Evolutionary conservation across 2,329 filamentous ascomycete species (phyloP).

Genomic region (Fusarium irregulare): DNA sequence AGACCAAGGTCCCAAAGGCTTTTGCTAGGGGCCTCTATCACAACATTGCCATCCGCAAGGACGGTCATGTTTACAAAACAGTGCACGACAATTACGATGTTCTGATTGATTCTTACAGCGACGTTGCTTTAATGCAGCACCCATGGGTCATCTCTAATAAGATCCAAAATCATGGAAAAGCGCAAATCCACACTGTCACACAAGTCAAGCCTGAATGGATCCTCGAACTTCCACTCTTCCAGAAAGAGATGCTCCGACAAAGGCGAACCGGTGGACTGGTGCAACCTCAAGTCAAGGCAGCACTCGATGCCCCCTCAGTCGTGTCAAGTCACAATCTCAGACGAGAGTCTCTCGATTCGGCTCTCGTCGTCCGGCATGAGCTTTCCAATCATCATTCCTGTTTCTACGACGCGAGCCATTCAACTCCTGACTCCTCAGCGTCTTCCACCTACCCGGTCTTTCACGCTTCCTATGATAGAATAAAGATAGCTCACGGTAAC

Average conservation of each 20-base stretch:
- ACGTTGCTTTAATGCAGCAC: accelerated
- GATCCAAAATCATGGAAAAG: neutral
- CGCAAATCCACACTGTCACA: neutral
- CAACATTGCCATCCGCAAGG: too few species aligned
- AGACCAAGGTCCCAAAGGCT: too few species aligned
- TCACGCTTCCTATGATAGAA: too few species aligned
- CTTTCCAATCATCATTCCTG: too few species aligned
- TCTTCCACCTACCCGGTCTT: too few species aligned
- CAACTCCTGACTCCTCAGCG: too few species aligned
- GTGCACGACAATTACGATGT: neutral
- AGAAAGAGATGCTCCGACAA: neutral
- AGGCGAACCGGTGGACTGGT: neutral
- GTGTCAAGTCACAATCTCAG: too few species aligned
- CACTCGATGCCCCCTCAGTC: neutral
- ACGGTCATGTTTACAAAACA: too few species aligned
- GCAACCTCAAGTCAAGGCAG: neutral
- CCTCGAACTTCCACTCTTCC: neutral
- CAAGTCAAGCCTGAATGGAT: neutral
- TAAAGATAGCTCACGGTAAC: too few species aligned
- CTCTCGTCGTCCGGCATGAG: accelerated
- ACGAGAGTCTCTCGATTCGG: neutral
- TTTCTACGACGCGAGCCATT: too few species aligned
- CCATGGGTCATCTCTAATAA: neutral
- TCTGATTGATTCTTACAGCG: neutral
- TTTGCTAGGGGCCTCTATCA: too few species aligned